A percentile compares a stretch with the other conserved stretches of the same genome.
Conservation (phyloP, 768 basidiomycete species). For the Hypholoma sublateritium region DNA sequence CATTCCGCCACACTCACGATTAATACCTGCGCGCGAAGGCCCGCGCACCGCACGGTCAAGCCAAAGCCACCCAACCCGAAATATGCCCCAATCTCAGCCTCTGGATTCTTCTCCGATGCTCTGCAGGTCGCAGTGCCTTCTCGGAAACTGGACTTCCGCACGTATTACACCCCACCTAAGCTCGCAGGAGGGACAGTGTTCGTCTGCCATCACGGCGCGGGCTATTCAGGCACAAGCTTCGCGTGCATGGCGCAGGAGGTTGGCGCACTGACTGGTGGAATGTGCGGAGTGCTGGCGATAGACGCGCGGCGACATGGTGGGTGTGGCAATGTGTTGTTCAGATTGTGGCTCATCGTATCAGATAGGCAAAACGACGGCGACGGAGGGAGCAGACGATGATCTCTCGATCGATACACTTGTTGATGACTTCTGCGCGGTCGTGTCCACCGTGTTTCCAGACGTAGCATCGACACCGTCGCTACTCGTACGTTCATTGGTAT, state of each 20-base stretch:
- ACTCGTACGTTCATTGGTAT: slow-evolving; percentile 49
- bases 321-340: slow-evolving; percentile 16
- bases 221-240: slow-evolving; percentile 87
- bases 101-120: slow-evolving; percentile 77
- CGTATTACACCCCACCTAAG: slow-evolving; percentile 80
- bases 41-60: slow-evolving; percentile 24
- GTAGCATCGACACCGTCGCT: slow-evolving; percentile 64
- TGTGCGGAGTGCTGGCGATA: slow-evolving; percentile 77
- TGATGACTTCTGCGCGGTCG: slow-evolving; percentile 68
- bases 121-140: slow-evolving; percentile 68
- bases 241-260: slow-evolving; percentile 89
- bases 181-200: slow-evolving; percentile 62
- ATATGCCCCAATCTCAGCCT: slow-evolving; percentile 78
- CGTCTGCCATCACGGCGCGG: slow-evolving; percentile 94
- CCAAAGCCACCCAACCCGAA: slow-evolving; percentile 22
- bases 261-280: slow-evolving; percentile 53
- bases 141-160: slow-evolving; percentile 66
- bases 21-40: slow-evolving; percentile 26
- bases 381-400: slow-evolving; percentile 45
- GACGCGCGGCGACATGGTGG: slow-evolving; percentile 90
- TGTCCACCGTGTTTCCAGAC: slow-evolving; percentile 71
- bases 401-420: slow-evolving; percentile 74
- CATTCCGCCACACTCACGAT: slow-evolving; percentile 19
- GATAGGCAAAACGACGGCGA: slow-evolving; percentile 64
- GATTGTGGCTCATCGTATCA: not conserved